Base-by-base conservation (phyloP, 2,329 filamentous ascomycete species). In the Trichoderma semiorbis region DNA sequence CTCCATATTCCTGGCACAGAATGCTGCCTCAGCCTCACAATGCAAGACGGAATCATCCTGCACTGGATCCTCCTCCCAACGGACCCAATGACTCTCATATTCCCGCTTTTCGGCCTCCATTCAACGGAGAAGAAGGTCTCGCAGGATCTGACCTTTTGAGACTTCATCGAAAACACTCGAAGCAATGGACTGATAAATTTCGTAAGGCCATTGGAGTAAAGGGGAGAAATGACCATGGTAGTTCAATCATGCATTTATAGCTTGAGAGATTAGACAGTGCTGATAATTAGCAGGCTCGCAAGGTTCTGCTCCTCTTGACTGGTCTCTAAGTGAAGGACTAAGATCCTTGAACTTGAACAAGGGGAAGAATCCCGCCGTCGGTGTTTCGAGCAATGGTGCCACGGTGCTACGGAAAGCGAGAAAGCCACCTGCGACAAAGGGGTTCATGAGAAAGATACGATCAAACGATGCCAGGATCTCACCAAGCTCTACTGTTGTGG, bases 161-260 rank as follows among this genome's bases (percentile, higher is more conserved):
- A 63, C 70, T 77, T n/a, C 77, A 76, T 39, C 76, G 75, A 24
- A 76, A 75, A 7, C 75, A 78, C 39, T 78, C 79, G 12, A 79
- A 74, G 39, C 79, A 81, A 5, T 81, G 80, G 79, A 78, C 78
- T 7, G 80, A 81, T 43, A 78, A 62, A 39, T 24, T 62, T 18
- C 77, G 82, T 67, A 79, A 74, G 55, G 79, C 76, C 2, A 78
- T 82, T 10, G 47, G 64, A 30, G 64, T 39, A 28, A 67, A 57
- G 28, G 76, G 78, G 24, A 77, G 76, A 66, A 78, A 73, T n/a
- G 77, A 78, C 32, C 76, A 74, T 8, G 76, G 75, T 57, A 76
- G 76, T 76, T 28, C 24, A 30, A 7, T 5, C 11, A 5, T 30
- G 21, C 1, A 26, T n/a, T 18, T 58, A 2, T 10, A 21, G 14